These are phyloP conservation scores for Pseudopyrenochaeta lycopersici DNA, from an alignment of 2,329 filamentous ascomycete genomes.

Conservation along the genomic window DNA sequence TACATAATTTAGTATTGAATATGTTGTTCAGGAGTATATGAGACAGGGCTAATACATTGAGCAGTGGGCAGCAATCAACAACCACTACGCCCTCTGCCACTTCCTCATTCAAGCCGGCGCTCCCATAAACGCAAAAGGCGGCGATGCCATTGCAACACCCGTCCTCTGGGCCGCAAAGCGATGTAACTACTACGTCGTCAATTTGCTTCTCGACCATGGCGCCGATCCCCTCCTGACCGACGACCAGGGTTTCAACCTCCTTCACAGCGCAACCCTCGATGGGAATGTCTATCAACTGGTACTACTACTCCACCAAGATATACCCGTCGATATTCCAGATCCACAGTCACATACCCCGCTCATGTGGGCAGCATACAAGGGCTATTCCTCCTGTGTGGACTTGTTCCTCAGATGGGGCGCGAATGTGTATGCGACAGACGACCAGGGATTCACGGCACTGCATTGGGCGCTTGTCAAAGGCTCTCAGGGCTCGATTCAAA, in stretches of 20 bases:
- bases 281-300: slow-evolving; percentile 91
- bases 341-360: slow-evolving; percentile 90
- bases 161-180: slow-evolving; percentile 97
- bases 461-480: slow-evolving; percentile 98
- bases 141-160: slow-evolving; percentile 91
- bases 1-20: neutral
- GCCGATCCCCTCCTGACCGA: slow-evolving; percentile 93
- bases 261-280: slow-evolving; percentile 96
- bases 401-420: slow-evolving; percentile 94
- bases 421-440: slow-evolving; percentile 87
- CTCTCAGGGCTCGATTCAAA: slow-evolving; percentile 86
- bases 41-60: slow-evolving; percentile 13
- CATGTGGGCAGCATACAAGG: slow-evolving; percentile 99
- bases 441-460: slow-evolving; percentile 91
- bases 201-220: slow-evolving; percentile 88
- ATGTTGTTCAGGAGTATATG: neutral
- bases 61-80: slow-evolving; percentile 99
- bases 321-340: slow-evolving; percentile 91
- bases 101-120: slow-evolving; percentile 88
- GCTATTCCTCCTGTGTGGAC: slow-evolving; percentile 90
- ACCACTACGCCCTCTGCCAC: slow-evolving; percentile 96
- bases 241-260: slow-evolving; percentile 95
- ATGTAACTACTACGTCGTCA: slow-evolving; percentile 95
- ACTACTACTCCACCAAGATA: slow-evolving; percentile 91
- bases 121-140: slow-evolving; percentile 93